A percentile compares a stretch with the other conserved stretches of the same genome.
phyloP scores from a whole-genome alignment of 2,329 filamentous ascomycete species.

The Alternaria sp. region DNA sequence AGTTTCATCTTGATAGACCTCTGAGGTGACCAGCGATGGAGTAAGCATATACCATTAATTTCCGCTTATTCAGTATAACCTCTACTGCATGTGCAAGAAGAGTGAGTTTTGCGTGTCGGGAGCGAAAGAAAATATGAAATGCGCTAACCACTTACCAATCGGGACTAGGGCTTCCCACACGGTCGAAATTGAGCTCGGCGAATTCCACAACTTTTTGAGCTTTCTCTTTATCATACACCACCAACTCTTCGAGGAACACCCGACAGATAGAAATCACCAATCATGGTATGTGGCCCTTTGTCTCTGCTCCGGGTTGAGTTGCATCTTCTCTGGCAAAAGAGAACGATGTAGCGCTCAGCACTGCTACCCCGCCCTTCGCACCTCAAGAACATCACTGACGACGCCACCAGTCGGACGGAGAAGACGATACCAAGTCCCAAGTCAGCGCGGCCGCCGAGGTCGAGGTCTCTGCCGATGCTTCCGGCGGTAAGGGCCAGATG shows the following conservation, averaged over 20 bases:
- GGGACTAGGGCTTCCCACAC: constrained; percentile 9
- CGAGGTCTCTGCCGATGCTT: constrained; percentile 91
- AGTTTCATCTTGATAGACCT: background rate
- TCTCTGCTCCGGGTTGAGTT: background rate
- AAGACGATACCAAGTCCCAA: constrained; percentile 96
- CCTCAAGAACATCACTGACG: constrained; percentile 25
- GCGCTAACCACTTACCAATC: constrained; percentile 13
- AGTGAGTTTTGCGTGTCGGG: background rate
- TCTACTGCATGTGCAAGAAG: background rate
- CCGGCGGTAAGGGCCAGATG: constrained; percentile 86
- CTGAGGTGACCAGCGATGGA: no score
- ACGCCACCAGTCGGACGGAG: constrained; percentile 90
- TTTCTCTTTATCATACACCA: constrained; percentile 30
- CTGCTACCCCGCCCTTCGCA: constrained; percentile 9
- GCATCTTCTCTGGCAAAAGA: background rate
- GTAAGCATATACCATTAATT: background rate
- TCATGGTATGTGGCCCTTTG: constrained; percentile 47
- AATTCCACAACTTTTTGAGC: constrained; percentile 25
- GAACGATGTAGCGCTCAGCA: background rate
- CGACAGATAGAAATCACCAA: constrained; percentile 51
- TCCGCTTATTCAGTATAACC: background rate
- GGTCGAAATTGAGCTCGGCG: constrained; percentile 24
- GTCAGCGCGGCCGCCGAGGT: constrained; percentile 83
- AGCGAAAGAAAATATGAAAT: background rate
- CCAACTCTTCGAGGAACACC: constrained; percentile 56